Base-by-base conservation (phyloP, 2,329 filamentous ascomycete species). In the Xylariaceae sp. region DNA sequence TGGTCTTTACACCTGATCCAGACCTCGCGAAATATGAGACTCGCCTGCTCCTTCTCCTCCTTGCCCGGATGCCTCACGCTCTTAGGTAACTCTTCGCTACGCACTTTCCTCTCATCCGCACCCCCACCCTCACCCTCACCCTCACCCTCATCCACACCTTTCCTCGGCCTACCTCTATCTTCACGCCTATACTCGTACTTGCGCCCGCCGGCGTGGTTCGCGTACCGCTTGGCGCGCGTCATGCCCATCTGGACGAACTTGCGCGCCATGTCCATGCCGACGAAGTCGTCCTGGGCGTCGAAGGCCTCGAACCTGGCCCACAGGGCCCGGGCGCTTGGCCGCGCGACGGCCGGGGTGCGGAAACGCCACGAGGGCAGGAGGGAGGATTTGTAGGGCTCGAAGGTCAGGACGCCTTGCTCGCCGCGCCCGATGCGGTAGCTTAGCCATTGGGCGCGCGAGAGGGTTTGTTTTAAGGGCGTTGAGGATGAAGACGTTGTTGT, bases 171-270 rank as follows among this genome's bases (percentile, higher is more conserved):
- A 37, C 78, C 77, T 50, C 79, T 81, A 15, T 24, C 21, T 11
- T 68, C 26, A 13, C 13, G 5, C 26, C 7, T 5, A n/a, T 28
- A 28, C 66, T 41, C 50, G 38, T 78, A 78, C 51, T 80, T 81
- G 17, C 69, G 65, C 1, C 76, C 77, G 0, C 74, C 66, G 21
- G 65, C 62, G 36, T 70, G 63, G 44, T 79, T 79, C 12, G 74
- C 74, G 59, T 80, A 80, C 42, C 75, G 57, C 49, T 71, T 75
- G 2, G 76, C 70, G 12, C 78, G 59, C 14, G 77, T 81, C 74
- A 80, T 80, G 2, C 77, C 71, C 78, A 81, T 82, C 55, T 81
- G 76, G 5, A 81, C 66, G 48, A 79, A 82, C 51, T 81, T 82
- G 17, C 76, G 63, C 13, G 68, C 60, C 76, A 81, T 81, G 40